phyloP scores from a whole-genome alignment of 1,284 basidiomycete genomes.

The Tilletia walkeri region DNA sequence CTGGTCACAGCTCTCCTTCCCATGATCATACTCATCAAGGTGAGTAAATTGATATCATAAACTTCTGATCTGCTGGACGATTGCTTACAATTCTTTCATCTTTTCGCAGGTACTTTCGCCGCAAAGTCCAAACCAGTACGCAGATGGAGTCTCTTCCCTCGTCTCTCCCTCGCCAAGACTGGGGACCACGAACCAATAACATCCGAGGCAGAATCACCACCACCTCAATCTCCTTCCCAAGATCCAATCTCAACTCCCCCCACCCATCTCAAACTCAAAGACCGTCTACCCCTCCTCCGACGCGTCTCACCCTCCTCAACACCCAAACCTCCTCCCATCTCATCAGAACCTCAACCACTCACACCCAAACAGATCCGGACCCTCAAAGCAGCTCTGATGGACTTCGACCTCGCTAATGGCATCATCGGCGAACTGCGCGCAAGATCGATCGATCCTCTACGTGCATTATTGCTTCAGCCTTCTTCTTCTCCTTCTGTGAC shows the following conservation, averaged over 20 bases:
- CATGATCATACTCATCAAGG: no score
- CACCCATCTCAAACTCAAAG: background rate
- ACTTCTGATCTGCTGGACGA: no score
- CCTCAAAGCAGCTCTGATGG: conserved; percentile 43
- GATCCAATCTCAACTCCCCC: no score
- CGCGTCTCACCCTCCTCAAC: background rate
- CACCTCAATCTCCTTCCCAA: background rate
- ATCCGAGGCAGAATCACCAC: background rate
- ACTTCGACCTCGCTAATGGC: conserved; percentile 38
- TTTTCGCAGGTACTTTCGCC: no score
- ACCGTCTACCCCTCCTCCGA: background rate
- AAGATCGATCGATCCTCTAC: conserved; percentile 29
- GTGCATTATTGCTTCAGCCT: background rate
- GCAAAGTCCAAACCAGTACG: background rate
- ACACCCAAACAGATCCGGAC: conserved; percentile 34
- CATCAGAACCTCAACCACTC: conserved; percentile 11
- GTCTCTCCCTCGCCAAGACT: background rate
- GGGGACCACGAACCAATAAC: background rate
- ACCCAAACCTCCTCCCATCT: background rate
- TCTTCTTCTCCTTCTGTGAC: background rate
- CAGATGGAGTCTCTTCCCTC: background rate
- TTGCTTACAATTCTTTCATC: no score
- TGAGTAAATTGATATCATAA: no score
- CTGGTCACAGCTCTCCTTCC: no score
- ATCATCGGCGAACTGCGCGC: conserved; percentile 44